Evolutionary conservation across 148 eudicot species (phyloP), one percentile per base, ranked within the genome.

Genomic region (Amaranthus hypochondriacus): DNA sequence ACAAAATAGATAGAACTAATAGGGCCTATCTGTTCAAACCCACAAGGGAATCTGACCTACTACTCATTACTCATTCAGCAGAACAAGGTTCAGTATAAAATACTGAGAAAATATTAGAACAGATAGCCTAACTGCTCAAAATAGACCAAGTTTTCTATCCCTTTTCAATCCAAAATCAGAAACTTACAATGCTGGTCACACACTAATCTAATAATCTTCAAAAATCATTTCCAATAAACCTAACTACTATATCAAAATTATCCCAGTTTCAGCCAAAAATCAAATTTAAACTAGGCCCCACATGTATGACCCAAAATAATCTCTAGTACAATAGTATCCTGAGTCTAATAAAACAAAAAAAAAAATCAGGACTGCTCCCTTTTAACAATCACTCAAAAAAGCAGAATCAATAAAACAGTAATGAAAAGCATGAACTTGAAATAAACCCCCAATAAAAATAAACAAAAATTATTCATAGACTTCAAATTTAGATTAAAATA

Each of bases 211-310:
- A 13, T 43, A 28, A 48, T 43, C 50, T 51, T 39, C 47, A 2
- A 12, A 55, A 65, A 67, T n/a, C 69, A 73, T 64, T 12, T 21
- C 28, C 21, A 56, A 66, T 28, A 44, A 56, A 18, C 49, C 14
- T n/a, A 64, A 66, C 63, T 55, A 74, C 15, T 47, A 51, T 9
- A 56, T 18, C 50, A 46, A 48, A 14, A 48, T 48, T 52, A 14
- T 66, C 42, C 53, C 8, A 66, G 12, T 9, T 58, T n/a, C 39
- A n/a, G 15, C 43, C 39, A 39, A 14, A 49, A 48, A 66, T 66
- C 43, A 74, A 56, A 74, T 62, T 79, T 43, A 66, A 65, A 62
- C 3, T 69, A 46, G 58, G 74, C 43, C 75, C 78, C 75, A 48
- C 59, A 65, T 59, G 10, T 56, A 49, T 57, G 54, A 70, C 48